A percentile compares a stretch with the other conserved stretches of the same genome.
phyloP scores from a whole-genome alignment of 225 moss, liverwort and hornwort species.

The Takakia lepidozioides region DNA sequence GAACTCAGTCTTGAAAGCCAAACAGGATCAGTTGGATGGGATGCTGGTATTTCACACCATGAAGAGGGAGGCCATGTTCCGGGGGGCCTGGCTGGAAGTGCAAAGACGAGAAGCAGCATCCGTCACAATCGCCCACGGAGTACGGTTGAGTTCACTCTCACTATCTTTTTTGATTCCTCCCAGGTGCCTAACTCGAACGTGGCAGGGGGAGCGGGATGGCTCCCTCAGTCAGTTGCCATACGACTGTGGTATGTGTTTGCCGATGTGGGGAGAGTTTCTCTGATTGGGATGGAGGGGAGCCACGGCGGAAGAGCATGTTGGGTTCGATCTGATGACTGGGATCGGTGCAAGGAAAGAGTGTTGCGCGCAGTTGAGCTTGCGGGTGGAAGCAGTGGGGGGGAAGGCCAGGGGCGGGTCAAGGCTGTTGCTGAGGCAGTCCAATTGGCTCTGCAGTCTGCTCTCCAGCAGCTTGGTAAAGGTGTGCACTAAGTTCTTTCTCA shows the following conservation, averaged over 20 bases:
- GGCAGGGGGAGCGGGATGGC: slow-evolving; percentile 94
- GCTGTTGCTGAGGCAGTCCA: slow-evolving; percentile 76
- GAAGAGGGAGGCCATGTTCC: slow-evolving; percentile 29
- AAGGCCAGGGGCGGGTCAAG: slow-evolving; percentile 58
- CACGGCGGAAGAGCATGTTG: slow-evolving; percentile 93
- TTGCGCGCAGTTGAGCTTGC: slow-evolving; percentile 56
- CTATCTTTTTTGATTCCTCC: slow-evolving; percentile 66
- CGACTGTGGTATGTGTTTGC: slow-evolving; percentile 68
- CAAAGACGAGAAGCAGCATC: slow-evolving; percentile 66
- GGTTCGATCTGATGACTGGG: slow-evolving; percentile 82
- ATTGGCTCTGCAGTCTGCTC: slow-evolving; percentile 56
- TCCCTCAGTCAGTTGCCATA: slow-evolving; percentile 90
- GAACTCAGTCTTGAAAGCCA: slow-evolving; percentile 86
- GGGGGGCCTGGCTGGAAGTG: slow-evolving; percentile 12
- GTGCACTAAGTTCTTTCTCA: slow-evolving; percentile 9
- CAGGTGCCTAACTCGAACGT: slow-evolving; percentile 66
- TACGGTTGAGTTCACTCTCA: slow-evolving; percentile 76
- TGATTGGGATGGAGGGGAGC: slow-evolving; percentile 77
- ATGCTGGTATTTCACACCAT: slow-evolving; percentile 15
- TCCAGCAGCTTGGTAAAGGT: slow-evolving; percentile 48
- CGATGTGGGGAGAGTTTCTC: slow-evolving; percentile 66
- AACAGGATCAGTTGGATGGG: slow-evolving; percentile 30
- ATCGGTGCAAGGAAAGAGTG: slow-evolving; percentile 65
- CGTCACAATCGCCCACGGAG: slow-evolving; percentile 56
- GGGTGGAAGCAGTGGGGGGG: slow-evolving; percentile 30